phyloP scores from a whole-genome alignment of 192 early-diverging fungal species.

The Rhizophagus prolifer region DNA sequence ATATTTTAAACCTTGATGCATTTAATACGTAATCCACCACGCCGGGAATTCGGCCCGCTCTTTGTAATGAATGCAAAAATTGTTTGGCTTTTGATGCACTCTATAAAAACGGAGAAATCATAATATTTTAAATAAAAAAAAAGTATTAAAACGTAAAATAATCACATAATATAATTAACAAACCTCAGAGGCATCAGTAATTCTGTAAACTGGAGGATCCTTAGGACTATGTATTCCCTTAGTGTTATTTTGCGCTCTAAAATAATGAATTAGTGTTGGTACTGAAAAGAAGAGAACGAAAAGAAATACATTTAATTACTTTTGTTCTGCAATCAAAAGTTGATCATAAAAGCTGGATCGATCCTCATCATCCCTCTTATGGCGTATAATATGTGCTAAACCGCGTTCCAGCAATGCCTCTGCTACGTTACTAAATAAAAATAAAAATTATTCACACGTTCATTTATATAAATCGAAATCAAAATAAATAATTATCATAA shows the following conservation, averaged over 20 bases:
- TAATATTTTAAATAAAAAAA: background rate
- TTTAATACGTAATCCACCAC: slow-evolving; percentile 86
- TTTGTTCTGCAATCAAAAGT: slow-evolving; percentile 78
- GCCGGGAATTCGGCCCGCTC: slow-evolving; percentile 70
- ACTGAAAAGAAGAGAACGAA: background rate
- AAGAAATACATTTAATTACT: slow-evolving; percentile 32
- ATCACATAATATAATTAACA: background rate
- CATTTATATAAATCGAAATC: background rate
- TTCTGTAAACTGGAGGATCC: slow-evolving; percentile 69
- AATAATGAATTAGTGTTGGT: background rate
- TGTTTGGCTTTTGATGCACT: slow-evolving; percentile 78
- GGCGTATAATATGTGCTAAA: slow-evolving; percentile 77
- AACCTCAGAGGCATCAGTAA: slow-evolving; percentile 78
- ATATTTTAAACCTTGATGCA: slow-evolving; percentile 81
- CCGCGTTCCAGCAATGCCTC: slow-evolving; percentile 61
- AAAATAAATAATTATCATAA: background rate
- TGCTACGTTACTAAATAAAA: slow-evolving; percentile 49
- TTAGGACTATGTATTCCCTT: slow-evolving; percentile 88
- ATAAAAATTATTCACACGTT: background rate
- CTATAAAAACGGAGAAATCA: slow-evolving; percentile 33
- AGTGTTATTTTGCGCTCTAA: slow-evolving; percentile 59
- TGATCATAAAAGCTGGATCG: slow-evolving; percentile 85
- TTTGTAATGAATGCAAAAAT: slow-evolving; percentile 83
- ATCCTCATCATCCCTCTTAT: slow-evolving; percentile 83
- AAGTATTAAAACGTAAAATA: background rate